These are phyloP conservation scores for Phylloporus arenicola DNA, from an alignment of 768 basidiomycete species.

Conservation along the genomic window DNA sequence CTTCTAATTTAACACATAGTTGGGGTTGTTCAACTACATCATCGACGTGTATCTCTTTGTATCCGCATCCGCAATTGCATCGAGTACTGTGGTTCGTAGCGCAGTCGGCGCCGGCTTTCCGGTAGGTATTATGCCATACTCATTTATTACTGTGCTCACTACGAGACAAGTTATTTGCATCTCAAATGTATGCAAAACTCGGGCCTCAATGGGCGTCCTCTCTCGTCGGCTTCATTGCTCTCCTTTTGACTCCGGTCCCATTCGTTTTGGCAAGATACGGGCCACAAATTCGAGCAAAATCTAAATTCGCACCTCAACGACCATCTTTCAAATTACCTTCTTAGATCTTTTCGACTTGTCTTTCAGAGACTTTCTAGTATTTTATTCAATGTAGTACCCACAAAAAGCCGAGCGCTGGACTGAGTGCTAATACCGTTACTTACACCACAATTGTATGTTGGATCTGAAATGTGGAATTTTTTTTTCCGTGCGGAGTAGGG, in stretches of 20 bases:
- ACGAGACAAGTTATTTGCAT: slow-evolving; percentile 39
- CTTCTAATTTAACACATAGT: slow-evolving; percentile 26
- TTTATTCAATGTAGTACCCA: slow-evolving; percentile 1
- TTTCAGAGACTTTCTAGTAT: background rate
- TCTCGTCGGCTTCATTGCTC: slow-evolving; percentile 47
- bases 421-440: background rate
- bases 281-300: slow-evolving; percentile 37
- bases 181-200: slow-evolving; percentile 48
- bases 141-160: slow-evolving; percentile 2
- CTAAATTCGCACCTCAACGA: slow-evolving; percentile 37
- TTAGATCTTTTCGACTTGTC: slow-evolving; percentile 2
- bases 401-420: background rate
- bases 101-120: slow-evolving; percentile 50
- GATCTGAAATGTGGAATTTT: background rate
- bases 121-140: slow-evolving; percentile 1
- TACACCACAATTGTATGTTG: background rate
- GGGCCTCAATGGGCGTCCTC: slow-evolving; percentile 57
- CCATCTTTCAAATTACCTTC: slow-evolving; percentile 8
- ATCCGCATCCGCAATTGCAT: slow-evolving; percentile 54
- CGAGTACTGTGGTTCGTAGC: slow-evolving; percentile 48
- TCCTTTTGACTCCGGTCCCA: slow-evolving; percentile 49
- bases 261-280: slow-evolving; percentile 44
- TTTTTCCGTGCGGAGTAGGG: background rate
- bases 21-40: slow-evolving; percentile 54
- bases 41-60: slow-evolving; percentile 53